Base-by-base conservation (phyloP, 352 stramenopile species). In the Phytophthora pisi region DNA sequence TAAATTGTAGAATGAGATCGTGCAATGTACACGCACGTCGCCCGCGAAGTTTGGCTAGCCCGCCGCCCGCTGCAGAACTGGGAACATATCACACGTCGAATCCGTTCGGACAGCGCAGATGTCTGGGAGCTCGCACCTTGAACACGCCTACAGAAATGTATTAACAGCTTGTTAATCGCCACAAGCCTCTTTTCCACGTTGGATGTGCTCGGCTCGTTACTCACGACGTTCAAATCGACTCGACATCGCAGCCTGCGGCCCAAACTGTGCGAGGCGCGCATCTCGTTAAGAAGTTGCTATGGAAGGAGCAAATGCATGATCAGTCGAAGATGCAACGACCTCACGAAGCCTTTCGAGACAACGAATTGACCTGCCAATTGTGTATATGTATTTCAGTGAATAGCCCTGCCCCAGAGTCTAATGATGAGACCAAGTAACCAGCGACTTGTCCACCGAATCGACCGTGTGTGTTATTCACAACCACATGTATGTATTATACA, bases 1-100 rank as follows among this genome's bases (percentile, higher is more conserved):
- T 28, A n/a, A 51, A 51, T 51, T 51, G 45, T 20, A 28, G 45
- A 51, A 51, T 51, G 45, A 51, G 18, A 8, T 30, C 36, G 38
- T 20, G 16, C 28, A 31, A 31, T 6, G 6, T 31, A 30, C 26
- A 30, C 8, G 20, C n/a, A 42, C 36, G 36, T 42, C 36, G 36
- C 36, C n/a, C 13, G 4, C 11, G 13, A 42, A 42, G 6, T 18
- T 46, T 46, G 16, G 4, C 36, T 23, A 1, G 5, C 57, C 15
- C 1, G n/a, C 7, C 18, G 26, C 15, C n/a, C 36, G 18, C 24
- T 15, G 18, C 20, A 57, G n/a, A 38, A 20, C 16, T 11, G 40
- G 16, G 5, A 45, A 20, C 43, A 49, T 51, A 61, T 57, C 56
- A 40, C 43, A 45, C n/a, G n/a, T 47, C 43, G 26, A 53, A 46